Evolutionary conservation across 1,139 yeast genomes (phyloP).

Genomic region (Pichia sp.): DNA sequence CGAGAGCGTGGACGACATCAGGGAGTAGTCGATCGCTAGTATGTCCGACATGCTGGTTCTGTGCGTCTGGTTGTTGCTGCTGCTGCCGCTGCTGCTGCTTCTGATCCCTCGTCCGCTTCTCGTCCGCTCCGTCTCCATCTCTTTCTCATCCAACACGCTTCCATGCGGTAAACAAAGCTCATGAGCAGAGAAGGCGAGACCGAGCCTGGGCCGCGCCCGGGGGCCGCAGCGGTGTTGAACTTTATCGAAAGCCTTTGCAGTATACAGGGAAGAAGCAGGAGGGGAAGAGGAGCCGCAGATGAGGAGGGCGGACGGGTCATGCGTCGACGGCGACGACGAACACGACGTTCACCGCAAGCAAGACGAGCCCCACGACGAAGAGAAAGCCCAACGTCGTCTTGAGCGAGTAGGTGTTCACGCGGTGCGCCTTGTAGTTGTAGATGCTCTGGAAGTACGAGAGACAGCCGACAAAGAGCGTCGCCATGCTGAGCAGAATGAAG

Average conservation of each 20-base stretch:
- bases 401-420: constrained; percentile 41
- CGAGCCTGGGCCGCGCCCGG: not conserved
- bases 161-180: not conserved
- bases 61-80: not conserved
- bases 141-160: no score
- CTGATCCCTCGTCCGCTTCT: no score
- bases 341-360: constrained; percentile 42
- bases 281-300: no score
- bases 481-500: constrained; percentile 40
- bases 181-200: not conserved
- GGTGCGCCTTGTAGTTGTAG: constrained; percentile 41
- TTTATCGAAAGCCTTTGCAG: no score
- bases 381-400: constrained; percentile 40
- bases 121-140: not conserved
- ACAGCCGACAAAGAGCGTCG: constrained; percentile 40
- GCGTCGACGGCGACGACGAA: constrained; percentile 15
- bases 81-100: no score
- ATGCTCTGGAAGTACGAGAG: constrained; percentile 46
- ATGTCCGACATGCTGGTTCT: constrained; percentile 12
- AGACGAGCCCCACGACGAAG: constrained; percentile 38
- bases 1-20: constrained; percentile 11
- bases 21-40: constrained; percentile 8
- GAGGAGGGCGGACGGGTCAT: no score
- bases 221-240: not conserved
- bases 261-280: no score